A percentile compares a stretch with the other conserved stretches of the same genome.
phyloP scores from a whole-genome alignment of 345 rosid genomes.

The Syzygium jambos region DNA sequence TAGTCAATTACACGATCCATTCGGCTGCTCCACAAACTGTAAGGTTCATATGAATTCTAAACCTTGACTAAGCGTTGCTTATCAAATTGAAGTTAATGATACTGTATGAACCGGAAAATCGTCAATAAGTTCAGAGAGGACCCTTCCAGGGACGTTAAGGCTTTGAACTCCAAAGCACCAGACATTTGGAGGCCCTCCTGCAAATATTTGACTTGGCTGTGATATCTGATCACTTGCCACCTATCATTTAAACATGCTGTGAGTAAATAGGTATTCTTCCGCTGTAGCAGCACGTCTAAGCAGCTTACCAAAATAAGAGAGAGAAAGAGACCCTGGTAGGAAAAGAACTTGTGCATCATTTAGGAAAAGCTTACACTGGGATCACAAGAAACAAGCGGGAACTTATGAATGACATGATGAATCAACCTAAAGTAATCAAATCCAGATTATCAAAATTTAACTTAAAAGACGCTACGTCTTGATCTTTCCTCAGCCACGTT shows the following conservation, averaged over 20 bases:
- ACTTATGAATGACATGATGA: not conserved
- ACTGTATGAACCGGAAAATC: not conserved
- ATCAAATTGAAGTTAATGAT: not conserved
- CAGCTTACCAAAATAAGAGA: not conserved
- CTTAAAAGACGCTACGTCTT: constrained; percentile 16
- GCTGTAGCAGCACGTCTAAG: not conserved
- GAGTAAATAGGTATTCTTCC: not conserved
- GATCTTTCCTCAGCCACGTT: constrained; percentile 78
- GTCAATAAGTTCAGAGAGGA: not conserved
- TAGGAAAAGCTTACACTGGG: not conserved
- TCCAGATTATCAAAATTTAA: not conserved
- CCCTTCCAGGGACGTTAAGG: not conserved
- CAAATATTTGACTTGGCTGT: not conserved
- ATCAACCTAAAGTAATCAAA: not conserved
- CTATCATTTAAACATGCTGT: not conserved
- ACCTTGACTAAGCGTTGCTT: not conserved
- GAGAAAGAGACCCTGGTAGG: not conserved
- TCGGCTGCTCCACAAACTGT: not conserved
- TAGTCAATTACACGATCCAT: not conserved
- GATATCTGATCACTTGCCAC: not conserved
- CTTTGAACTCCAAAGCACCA: not conserved
- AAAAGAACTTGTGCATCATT: not conserved
- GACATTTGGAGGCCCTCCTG: not conserved
- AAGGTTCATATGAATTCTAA: not conserved
- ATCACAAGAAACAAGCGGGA: not conserved